phyloP scores from a whole-genome alignment of 176 grass and related monocot genomes.

The Panicum miliaceum region DNA sequence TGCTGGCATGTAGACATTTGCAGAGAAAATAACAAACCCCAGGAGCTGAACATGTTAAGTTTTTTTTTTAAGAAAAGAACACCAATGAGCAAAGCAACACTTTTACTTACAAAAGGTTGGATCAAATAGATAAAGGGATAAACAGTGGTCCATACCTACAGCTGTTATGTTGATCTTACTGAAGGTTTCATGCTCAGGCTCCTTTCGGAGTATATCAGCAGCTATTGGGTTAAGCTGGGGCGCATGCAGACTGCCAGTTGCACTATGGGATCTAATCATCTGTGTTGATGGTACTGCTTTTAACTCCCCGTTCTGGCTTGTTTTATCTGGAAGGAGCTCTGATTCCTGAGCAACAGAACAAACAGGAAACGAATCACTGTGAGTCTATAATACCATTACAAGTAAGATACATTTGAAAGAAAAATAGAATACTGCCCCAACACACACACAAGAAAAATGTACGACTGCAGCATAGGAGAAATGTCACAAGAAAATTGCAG shows the following conservation, averaged over 20 bases:
- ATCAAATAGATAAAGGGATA: slow-evolving; percentile 20
- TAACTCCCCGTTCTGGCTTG: slow-evolving; percentile 51
- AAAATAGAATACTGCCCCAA: too few relatives aligned
- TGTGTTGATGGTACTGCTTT: slow-evolving; percentile 65
- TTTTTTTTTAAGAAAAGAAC: neutral
- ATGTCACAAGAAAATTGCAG: neutral
- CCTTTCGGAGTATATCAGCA: slow-evolving; percentile 93
- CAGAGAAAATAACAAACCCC: slow-evolving; percentile 21
- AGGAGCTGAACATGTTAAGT: neutral
- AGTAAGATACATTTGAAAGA: slow-evolving; percentile 6
- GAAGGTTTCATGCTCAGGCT: slow-evolving; percentile 90
- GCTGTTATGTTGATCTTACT: slow-evolving; percentile 80
- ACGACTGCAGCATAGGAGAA: slow-evolving; percentile 10
- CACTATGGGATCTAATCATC: slow-evolving; percentile 92
- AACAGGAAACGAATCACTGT: neutral
- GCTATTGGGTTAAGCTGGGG: slow-evolving; percentile 80
- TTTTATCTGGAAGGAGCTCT: slow-evolving; percentile 56
- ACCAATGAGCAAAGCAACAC: neutral
- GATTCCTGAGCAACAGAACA: slow-evolving; percentile 45
- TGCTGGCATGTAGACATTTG: neutral
- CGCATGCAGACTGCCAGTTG: slow-evolving; percentile 79
- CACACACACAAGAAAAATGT: too few relatives aligned
- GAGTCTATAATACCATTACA: neutral
- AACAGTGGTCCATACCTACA: slow-evolving; percentile 58
- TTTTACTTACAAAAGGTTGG: neutral